Conservation (phyloP, 2,329 filamentous ascomycete species). For the Chaetomium strumarium region DNA sequence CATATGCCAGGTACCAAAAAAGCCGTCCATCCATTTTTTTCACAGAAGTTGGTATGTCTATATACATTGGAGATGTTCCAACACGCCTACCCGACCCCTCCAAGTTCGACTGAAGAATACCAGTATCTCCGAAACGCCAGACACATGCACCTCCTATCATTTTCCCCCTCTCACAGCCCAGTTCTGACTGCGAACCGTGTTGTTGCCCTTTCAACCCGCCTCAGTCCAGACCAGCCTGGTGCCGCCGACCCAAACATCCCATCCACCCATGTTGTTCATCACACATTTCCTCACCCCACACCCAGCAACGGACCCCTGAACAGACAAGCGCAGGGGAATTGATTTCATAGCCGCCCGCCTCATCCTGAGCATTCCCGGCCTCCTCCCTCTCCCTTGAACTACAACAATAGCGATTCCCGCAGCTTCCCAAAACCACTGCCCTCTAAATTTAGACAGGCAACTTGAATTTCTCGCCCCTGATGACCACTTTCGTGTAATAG, state of each 20-base stretch:
- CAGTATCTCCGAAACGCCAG: slow-evolving; percentile 17
- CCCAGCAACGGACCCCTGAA: not conserved
- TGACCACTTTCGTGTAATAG: slow-evolving; percentile 86
- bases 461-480: slow-evolving; percentile 85
- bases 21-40: not conserved
- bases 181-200: not conserved
- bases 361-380: not conserved
- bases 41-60: slow-evolving; percentile 3
- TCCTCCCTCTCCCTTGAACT: not conserved
- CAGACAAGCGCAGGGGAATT: not conserved
- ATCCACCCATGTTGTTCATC: slow-evolving; percentile 9
- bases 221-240: not conserved
- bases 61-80: slow-evolving; percentile 8
- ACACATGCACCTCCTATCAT: slow-evolving; percentile 13
- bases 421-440: not conserved
- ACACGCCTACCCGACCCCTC: not conserved
- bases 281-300: not conserved
- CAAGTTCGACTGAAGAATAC: not conserved
- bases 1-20: not conserved
- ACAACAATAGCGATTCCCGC: not conserved
- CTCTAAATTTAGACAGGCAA: slow-evolving; percentile 59
- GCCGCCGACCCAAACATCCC: not conserved
- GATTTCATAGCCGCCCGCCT: not conserved
- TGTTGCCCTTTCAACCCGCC: not conserved
- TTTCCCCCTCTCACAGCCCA: not conserved